Conservation (phyloP, 2,329 filamentous ascomycete species). For the Stromatinia cepivora region DNA sequence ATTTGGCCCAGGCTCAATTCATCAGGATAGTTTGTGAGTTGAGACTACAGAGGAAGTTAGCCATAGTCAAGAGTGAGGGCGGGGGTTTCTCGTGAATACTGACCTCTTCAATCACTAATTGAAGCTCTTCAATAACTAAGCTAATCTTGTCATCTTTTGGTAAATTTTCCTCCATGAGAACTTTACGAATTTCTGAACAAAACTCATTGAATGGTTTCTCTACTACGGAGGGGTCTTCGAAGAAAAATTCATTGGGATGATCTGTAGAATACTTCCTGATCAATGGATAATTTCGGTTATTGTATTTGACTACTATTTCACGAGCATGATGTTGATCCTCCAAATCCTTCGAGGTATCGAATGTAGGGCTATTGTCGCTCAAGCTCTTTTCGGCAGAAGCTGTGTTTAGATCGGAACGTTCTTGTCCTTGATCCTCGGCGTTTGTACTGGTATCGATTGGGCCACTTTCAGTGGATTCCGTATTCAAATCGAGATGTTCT, state of each 20-base stretch:
- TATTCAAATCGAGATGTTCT: not conserved
- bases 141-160: conserved; percentile 57
- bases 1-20: conserved; percentile 56
- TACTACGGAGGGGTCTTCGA: conserved; percentile 56
- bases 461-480: not conserved
- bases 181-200: conserved; percentile 55
- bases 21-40: conserved; percentile 52
- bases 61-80: conserved; percentile 25
- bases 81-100: conserved; percentile 35
- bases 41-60: conserved; percentile 34
- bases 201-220: conserved; percentile 54
- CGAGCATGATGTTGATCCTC: conserved; percentile 2
- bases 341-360: conserved; percentile 9
- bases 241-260: conserved; percentile 55
- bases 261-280: conserved; percentile 38
- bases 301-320: conserved; percentile 22
- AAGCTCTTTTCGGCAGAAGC: not conserved
- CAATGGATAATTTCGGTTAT: conserved; percentile 19
- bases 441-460: not conserved
- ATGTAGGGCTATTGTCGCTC: not conserved
- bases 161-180: conserved; percentile 54
- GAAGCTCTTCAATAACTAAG: conserved; percentile 55
- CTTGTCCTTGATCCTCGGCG: not conserved
- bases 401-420: not conserved
- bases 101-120: conserved; percentile 59